phyloP scores from a whole-genome alignment of 2,329 filamentous ascomycete genomes.

The Mycosphaerella sp. region DNA sequence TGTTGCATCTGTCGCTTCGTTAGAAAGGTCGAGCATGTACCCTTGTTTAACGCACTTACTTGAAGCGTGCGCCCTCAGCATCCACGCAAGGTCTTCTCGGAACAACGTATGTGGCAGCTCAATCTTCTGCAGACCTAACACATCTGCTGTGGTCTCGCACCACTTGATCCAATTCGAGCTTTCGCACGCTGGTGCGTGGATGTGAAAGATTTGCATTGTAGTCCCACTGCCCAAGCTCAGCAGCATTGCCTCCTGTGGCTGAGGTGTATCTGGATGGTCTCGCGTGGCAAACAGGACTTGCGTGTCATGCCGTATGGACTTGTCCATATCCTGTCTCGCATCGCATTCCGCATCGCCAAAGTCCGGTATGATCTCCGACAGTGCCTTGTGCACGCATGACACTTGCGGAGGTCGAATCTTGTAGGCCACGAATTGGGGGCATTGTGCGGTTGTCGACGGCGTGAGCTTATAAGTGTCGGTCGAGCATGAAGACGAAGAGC shows the following conservation, averaged over 20 bases:
- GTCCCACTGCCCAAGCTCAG: conserved; percentile 8
- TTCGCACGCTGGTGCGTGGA: conserved; percentile 1
- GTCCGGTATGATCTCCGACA: conserved; percentile 2
- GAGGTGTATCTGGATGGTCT: conserved; percentile 7
- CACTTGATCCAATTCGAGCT: conserved; percentile 6
- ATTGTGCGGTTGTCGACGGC: background rate
- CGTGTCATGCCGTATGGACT: conserved; percentile 8
- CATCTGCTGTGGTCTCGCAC: conserved; percentile 5
- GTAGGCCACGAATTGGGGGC: conserved; percentile 7
- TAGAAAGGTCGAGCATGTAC: background rate
- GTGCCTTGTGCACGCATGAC: conserved; percentile 8
- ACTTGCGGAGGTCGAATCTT: conserved; percentile 8
- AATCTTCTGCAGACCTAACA: conserved; percentile 10
- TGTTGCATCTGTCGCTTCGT: conserved; percentile 8
- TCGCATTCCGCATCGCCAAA: conserved; percentile 5
- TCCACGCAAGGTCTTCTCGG: conserved; percentile 10
- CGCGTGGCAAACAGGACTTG: conserved; percentile 9
- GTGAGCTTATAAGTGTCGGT: conserved; percentile 6
- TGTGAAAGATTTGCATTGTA: conserved; percentile 9
- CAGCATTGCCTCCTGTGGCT: conserved; percentile 9
- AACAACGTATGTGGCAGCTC: conserved; percentile 13
- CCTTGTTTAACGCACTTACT: conserved; percentile 1
- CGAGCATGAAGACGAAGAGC: background rate
- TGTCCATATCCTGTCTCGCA: conserved; percentile 5
- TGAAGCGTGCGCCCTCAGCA: conserved; percentile 14